Conservation (phyloP, 2,329 filamentous ascomycete genomes). For the Alternaria incomplexa region DNA sequence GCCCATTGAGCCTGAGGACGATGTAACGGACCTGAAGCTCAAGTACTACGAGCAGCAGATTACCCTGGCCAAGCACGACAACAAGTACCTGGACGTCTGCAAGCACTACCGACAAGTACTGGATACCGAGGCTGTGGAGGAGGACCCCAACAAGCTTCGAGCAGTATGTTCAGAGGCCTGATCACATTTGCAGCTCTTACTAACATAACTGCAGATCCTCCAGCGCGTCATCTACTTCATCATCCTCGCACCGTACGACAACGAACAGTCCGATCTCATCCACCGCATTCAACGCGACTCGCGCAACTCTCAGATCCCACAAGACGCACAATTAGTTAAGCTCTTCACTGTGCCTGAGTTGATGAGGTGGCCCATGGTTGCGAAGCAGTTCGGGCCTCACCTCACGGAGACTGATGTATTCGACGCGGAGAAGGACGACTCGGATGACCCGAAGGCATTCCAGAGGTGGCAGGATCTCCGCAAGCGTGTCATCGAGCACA, state of each 20-base stretch:
- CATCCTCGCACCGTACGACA: slow-evolving; percentile 95
- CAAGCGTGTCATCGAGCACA: slow-evolving; percentile 99
- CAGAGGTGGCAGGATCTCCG: slow-evolving; percentile 92
- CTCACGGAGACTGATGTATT: slow-evolving; percentile 92
- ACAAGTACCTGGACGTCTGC: slow-evolving; percentile 96
- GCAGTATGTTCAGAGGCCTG: slow-evolving; percentile 65
- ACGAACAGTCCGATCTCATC: slow-evolving; percentile 96
- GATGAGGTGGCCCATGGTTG: slow-evolving; percentile 97
- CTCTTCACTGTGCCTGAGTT: slow-evolving; percentile 94
- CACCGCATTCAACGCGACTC: slow-evolving; percentile 89
- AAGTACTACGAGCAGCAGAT: slow-evolving; percentile 98
- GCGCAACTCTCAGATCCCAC: slow-evolving; percentile 76
- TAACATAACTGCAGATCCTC: slow-evolving; percentile 66
- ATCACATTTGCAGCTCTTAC: slow-evolving; percentile 14
- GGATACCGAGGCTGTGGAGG: slow-evolving; percentile 93
- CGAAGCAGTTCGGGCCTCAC: slow-evolving; percentile 86
- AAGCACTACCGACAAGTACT: slow-evolving; percentile 97
- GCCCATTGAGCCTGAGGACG: slow-evolving; percentile 77
- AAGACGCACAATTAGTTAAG: slow-evolving; percentile 86
- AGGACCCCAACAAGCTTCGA: slow-evolving; percentile 83
- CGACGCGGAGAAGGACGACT: slow-evolving; percentile 67
- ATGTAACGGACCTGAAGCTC: slow-evolving; percentile 95
- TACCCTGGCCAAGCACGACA: slow-evolving; percentile 90
- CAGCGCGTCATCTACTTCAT: slow-evolving; percentile 98
- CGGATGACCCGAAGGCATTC: slow-evolving; percentile 78